Evolutionary conservation across 805 yeast genomes (phyloP), one percentile per base, ranked within the genome.

Genomic region (Cyberlindnera sargentensis): DNA sequence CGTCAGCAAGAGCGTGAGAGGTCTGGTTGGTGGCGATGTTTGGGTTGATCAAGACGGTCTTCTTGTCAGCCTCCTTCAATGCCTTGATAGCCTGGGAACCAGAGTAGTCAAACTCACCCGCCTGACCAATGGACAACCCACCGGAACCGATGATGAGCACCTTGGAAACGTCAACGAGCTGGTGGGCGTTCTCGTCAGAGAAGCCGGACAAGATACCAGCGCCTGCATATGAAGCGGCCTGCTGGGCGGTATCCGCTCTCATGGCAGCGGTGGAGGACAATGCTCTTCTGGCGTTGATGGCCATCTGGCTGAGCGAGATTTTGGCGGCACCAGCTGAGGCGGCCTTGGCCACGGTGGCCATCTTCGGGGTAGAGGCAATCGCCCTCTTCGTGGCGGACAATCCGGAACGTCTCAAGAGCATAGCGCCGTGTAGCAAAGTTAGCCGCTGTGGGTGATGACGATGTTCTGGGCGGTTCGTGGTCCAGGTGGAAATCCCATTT

Each of bases 51-150:
- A 90, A 75, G 51, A 90, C 84, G 6, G 96, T 80, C 59, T 77
- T 64, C 64, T 87, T 90, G 66, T 85, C 76, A 44, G 95, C 95
- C 69, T 90, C 98, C 61, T 77, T 85, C 60, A 90, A 71, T 9
- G 98, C 98, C 67, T 90, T 90, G 65, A 90, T 91, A 41, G 98
- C 98, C 70, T 90, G 98, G 25, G 97, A 90, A 45, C 98, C 96
- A 43, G 95, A 84, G 66, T 91, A 91, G 67, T 91, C 98, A 58
- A 91, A 91, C 69, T 91, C 98, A 58, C 98, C 98, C 41, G 98
- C 98, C 69, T 91, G 98, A 47, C 98, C 98, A 63, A 91, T 91
- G 42, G 96, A 85, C 44, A 91, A 73, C 42, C 98, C 99, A 60
- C 99, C 99, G 6, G 98, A 91, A 8, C 99, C 99, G 61, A 91